Base-by-base conservation (phyloP, 1,139 yeast species). In the Yamadazyma triangularis region DNA sequence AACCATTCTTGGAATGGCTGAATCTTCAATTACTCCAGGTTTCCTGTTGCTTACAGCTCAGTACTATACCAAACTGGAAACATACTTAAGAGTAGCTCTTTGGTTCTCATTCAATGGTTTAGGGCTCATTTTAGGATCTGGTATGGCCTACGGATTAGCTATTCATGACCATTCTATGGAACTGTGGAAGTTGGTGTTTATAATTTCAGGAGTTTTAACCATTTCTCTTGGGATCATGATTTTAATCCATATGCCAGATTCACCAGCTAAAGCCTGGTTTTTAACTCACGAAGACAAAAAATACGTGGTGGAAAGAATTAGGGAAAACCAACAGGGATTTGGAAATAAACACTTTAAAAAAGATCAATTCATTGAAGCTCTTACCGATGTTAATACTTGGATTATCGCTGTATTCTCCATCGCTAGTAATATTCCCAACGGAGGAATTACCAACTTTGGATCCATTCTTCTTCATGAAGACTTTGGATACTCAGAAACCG, bases 331-430 rank as follows among this genome's bases (percentile, higher is more conserved):
- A 29, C 73, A 79, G 44, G 81, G 83, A 11, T 73, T 76, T 37
- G 81, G 81, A 30, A 72, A 72, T 42, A 65, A 60, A 35, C 59
- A 62, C 26, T 66, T 75, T 53, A 79, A 79, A 42, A 57, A 50
- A 48, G 53, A 71, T 29, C 88, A 80, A 47, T 58, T 77, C 25
- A 51, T 50, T 13, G 77, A 79, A 44, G 78, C 84, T 2, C 64
- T 77, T 50, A 44, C 44, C 2, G 77, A 71, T 42, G 31, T 51
- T 30, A 59, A 61, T 34, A 63, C 71, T 7, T 69, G 70, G 65
- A 34, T 78, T 20, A 67, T 71, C 42, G 42, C 51, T 27, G 28
- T 51, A 9, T 56, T 48, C 39, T 56, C 60, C 4, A 32, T 60
- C 3, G 40, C 56, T 21, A 37, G 38, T 14, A 48, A 58, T 35